Base-by-base conservation (phyloP, 1,284 basidiomycete species). In the Exobasidium rhododendri region DNA sequence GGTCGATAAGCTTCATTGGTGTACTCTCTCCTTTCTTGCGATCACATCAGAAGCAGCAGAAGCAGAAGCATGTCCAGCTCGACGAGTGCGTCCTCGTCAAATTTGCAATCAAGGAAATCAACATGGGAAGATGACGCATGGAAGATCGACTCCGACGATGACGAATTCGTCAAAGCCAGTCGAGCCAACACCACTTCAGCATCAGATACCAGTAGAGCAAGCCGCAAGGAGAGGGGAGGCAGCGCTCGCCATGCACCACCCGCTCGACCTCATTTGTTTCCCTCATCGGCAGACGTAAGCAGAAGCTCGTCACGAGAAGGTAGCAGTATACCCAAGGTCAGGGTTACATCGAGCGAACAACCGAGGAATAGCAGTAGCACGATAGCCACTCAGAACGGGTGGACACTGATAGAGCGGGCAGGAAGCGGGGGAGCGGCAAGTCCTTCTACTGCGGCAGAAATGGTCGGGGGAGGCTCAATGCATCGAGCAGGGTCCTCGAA, bases 101-200 rank as follows among this genome's bases (percentile, higher is more conserved):
- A 17, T 17, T 10, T 40, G 17, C 35, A 40, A 40, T 17, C 7
- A 17, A 26, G 20, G 3, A 50, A 50, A 50, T 2, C 47, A 24
- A 50, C 47, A 50, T 76, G 73, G 61, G 76, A 78, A 59, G 76
- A 77, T 46, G 75, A 75, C 50, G 74, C 76, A 6, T 78, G 76
- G 76, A 75, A 67, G 11, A 68, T 75, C 30, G 67, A 75, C 26
- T 78, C 75, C 26, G 76, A 78, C 56, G 76, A 78, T 50, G 76
- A 78, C n/a, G 74, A 78, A 52, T 78, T 78, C 62, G 75, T 75
- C 66, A 66, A 22, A 62, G 67, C 2, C 64, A 66, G 32, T 63
- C 62, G 11, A 65, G 65, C n/a, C 62, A 62, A 49, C 66, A 59
- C 20, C 47, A 60, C 1, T 50, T 13, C 20, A 20, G 20, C 47